Base-by-base conservation (phyloP, 371 early-diverging fungal genomes). In the Funneliformis caledonium region DNA sequence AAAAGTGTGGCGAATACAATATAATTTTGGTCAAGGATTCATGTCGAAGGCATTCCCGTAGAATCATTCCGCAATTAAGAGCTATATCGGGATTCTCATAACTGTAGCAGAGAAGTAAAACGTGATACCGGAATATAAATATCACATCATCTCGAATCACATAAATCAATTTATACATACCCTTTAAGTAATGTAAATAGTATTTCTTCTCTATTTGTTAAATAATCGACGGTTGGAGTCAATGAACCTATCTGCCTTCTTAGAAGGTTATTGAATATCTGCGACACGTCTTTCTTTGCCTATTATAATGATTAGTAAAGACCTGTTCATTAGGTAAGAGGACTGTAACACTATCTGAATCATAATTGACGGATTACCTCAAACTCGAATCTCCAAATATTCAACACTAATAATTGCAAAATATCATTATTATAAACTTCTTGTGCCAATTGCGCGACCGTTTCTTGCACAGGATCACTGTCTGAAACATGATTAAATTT, bases 271-370 rank as follows among this genome's bases (percentile, higher is more conserved):
- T 96, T 97, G 88, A 97, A 98, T 81, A 99, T 96, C 84, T 96
- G 95, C 82, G 97, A 94, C 19, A 97, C 97, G 84, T 99, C 99
- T 88, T 99, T 99, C 84, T 96, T 96, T 74, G 97, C 97, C 95
- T 93, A 78, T 37, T 33, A n/a, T 56, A 56, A 19, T 56, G 56
- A 56, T 56, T 37, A 56, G 56, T 56, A 56, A 56, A 56, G 19
- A 56, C 19, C 19, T 22, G 22, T 56, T 56, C 16, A 56, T 56
- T 56, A 19, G 52, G 56, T 56, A 56, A 56, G 19, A 56, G 56
- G 9, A 70, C 50, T 9, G 69, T 59, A 45, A 52, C 48, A 37
- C 78, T 61, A 26, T 22, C 31, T 12, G 16, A 65, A 65, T 8
- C 14, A 65, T 65, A 26, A 26, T 4, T 70, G 43, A 70, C n/a